Evolutionary conservation across 768 basidiomycete genomes (phyloP), one percentile per base, ranked within the genome.

Genomic region (Serendipita sp.): DNA sequence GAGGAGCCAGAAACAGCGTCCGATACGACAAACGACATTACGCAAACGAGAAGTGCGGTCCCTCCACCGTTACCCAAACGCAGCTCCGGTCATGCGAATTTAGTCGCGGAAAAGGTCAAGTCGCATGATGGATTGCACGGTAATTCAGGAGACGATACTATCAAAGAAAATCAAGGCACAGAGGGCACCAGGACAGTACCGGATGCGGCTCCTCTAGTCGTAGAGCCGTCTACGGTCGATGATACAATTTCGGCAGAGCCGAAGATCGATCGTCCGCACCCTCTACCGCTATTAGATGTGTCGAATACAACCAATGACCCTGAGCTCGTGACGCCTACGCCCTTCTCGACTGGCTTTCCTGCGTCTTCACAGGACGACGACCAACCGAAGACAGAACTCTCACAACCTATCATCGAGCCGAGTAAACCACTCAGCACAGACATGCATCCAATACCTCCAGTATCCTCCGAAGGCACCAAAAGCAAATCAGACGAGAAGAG

Each of bases 61-160:
- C 77, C 78, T 20, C 82, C 82, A 17, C 79, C 81, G 20, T 66
- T 84, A 43, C 81, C 82, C 7, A 80, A 72, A 64, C 73, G 81
- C 53, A 80, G 71, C 43, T 73, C 74, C 63, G 74, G 74, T 2
- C 75, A 77, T 0, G 68, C 63, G 20, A 65, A 62, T 42, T 43
- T 17, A 64, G 61, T 43, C 61, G n/a, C 28, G 38, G n/a, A n/a
- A n/a, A n/a, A n/a, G n/a, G n/a, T n/a, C 24, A 28, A 45, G 45
- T 4, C 34, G 42, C 5, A 24, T 30, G 26, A 17, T 20, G 20
- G 4, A 24, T 3, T 24, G 3, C 22, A 14, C 42, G 42, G 22
- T 20, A 20, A 3, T 30, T 20, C 16, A 16, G 42, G 17, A 7
- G 22, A 14, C 45, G 28, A 7, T 2, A 41, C 34, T 9, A 3